A percentile compares a stretch with the other conserved stretches of the same genome.
phyloP scores from a whole-genome alignment of 352 stramenopile genomes.

The Phytopythium mirpurense region DNA sequence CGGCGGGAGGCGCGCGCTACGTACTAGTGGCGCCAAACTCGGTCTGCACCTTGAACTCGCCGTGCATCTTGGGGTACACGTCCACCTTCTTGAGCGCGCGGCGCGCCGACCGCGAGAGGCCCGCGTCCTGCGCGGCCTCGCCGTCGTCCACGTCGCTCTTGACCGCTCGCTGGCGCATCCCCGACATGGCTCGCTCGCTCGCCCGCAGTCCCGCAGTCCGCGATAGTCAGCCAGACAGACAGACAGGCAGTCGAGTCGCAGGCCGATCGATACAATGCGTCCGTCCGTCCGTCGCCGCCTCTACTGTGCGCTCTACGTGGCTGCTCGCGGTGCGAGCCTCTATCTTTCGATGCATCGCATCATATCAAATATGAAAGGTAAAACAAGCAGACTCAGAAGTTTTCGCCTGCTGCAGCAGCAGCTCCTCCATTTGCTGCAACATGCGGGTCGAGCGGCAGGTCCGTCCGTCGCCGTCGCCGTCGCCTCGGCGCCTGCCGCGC shows the following conservation, averaged over 20 bases:
- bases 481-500: not conserved
- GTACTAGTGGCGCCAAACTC: constrained; percentile 82
- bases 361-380: no score
- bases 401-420: no score
- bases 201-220: not conserved
- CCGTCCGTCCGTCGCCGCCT: not conserved
- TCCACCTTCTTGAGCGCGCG: constrained; percentile 78
- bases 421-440: no score
- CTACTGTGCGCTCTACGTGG: constrained; percentile 2
- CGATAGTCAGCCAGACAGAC: no score
- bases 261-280: not conserved
- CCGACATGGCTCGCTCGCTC: not conserved
- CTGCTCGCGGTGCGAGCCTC: not conserved
- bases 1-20: constrained; percentile 14
- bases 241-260: not conserved
- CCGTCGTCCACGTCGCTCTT: constrained; percentile 63
- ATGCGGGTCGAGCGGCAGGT: constrained; percentile 1
- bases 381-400: no score
- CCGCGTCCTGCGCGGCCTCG: constrained; percentile 15
- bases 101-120: constrained; percentile 37
- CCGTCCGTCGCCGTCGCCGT: no score
- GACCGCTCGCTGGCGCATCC: constrained; percentile 52
- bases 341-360: no score
- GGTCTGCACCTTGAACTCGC: constrained; percentile 95
- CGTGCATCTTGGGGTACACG: constrained; percentile 95